These are phyloP conservation scores for Hypoxylon subgilvum DNA, from an alignment of 495 filamentous ascomycete genomes.

Conservation along the genomic window DNA sequence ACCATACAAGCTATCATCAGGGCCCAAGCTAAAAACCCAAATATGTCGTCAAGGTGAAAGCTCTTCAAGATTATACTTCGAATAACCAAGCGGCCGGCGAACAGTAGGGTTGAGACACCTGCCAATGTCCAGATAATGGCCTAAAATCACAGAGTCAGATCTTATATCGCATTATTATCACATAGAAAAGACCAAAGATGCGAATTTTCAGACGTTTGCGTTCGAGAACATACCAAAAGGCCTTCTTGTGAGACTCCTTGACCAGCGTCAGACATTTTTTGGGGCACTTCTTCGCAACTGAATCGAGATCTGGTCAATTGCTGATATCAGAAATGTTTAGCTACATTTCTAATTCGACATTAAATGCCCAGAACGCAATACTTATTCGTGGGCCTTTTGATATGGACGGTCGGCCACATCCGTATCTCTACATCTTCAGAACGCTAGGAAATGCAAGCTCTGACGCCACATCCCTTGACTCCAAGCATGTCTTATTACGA, in stretches of 20 bases:
- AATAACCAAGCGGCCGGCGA: conserved; percentile 9
- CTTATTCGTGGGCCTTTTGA: no score
- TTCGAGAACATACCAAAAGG: conserved; percentile 4
- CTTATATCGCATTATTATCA: no score
- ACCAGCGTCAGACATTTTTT: conserved; percentile 19
- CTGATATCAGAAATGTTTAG: not conserved
- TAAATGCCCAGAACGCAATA: not conserved
- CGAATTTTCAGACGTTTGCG: no score
- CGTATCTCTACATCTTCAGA: no score
- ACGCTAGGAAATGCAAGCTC: not conserved
- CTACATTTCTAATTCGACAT: not conserved
- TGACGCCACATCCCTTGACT: no score
- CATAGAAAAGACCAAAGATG: no score
- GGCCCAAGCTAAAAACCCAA: conserved; percentile 12
- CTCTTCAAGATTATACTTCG: conserved; percentile 13
- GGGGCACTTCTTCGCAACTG: not conserved
- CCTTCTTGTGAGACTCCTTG: conserved; percentile 7
- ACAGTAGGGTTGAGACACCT: conserved; percentile 1
- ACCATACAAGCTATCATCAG: conserved; percentile 2
- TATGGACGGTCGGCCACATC: no score
- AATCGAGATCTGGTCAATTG: not conserved
- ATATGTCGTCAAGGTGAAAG: conserved; percentile 20
- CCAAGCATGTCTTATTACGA: no score
- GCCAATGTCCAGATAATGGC: conserved; percentile 10
- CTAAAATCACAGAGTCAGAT: not conserved